Evolutionary conservation across 495 filamentous ascomycete genomes (phyloP).

Genomic region (Talaromyces ruber): DNA sequence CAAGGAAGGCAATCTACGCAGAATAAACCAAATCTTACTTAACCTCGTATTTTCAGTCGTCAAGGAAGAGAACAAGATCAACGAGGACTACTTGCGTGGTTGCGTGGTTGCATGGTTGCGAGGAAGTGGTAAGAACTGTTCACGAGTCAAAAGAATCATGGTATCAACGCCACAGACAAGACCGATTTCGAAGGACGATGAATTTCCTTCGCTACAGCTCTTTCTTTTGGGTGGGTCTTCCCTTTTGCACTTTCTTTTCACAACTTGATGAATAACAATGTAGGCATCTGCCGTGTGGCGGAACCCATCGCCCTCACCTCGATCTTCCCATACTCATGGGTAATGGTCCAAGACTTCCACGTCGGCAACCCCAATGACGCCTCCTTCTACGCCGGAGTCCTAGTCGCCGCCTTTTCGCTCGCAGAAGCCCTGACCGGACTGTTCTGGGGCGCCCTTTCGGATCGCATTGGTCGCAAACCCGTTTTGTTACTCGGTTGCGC

Average conservation of each 20-base stretch:
- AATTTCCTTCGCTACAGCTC: conserved; percentile 68
- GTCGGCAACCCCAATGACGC: conserved; percentile 61
- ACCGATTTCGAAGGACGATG: conserved; percentile 28
- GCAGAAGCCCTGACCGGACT: conserved; percentile 75
- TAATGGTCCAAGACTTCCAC: conserved; percentile 65
- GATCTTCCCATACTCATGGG: conserved; percentile 84
- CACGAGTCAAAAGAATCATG: conserved; percentile 35
- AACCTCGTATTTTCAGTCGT: not conserved
- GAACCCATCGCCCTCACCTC: conserved; percentile 85
- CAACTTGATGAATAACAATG: conserved; percentile 4
- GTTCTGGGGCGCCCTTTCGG: conserved; percentile 77
- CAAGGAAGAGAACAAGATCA: not conserved
- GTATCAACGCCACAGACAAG: conserved; percentile 44
- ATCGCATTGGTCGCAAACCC: conserved; percentile 77
- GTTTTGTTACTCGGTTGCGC: conserved; percentile 70
- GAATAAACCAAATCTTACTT: not conserved
- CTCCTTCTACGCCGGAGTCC: conserved; percentile 75
- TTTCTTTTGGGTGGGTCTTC: conserved; percentile 58
- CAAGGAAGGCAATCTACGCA: conserved; percentile 5
- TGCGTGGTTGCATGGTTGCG: too few species aligned
- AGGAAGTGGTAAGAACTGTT: conserved; percentile 42
- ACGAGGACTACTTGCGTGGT: conserved; percentile 4
- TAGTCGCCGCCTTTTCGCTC: conserved; percentile 77
- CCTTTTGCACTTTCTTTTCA: not conserved
- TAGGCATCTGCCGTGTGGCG: conserved; percentile 68